phyloP scores from a whole-genome alignment of 2,329 filamentous ascomycete genomes.

The Xylariaceae sp. region DNA sequence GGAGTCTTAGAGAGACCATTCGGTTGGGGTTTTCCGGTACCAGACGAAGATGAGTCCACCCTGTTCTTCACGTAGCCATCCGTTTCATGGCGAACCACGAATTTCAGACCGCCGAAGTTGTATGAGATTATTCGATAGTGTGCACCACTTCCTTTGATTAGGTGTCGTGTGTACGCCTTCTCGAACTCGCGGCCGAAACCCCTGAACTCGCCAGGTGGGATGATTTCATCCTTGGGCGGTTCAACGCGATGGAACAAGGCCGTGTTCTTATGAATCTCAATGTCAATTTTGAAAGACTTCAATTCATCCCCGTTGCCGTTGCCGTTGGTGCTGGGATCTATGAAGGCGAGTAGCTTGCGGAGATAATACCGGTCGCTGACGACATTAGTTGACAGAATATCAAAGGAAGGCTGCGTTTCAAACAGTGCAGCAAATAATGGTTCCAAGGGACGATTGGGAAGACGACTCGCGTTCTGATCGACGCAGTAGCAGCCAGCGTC shows the following conservation, averaged over 20 bases:
- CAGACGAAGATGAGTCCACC: not conserved
- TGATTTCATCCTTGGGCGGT: not conserved
- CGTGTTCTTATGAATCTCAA: not conserved
- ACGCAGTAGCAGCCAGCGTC: not conserved
- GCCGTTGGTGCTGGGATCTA: not conserved
- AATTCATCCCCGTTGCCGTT: not conserved
- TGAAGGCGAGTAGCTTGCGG: not conserved
- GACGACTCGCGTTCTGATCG: not conserved
- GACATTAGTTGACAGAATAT: not conserved
- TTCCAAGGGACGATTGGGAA: not conserved
- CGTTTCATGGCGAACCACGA: not conserved
- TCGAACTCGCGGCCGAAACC: not conserved
- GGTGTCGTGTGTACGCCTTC: not conserved
- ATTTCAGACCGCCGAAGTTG: not conserved
- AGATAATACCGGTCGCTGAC: not conserved
- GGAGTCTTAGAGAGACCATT: not conserved
- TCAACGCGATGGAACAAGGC: not conserved
- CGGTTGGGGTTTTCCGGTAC: not conserved
- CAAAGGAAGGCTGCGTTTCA: not conserved
- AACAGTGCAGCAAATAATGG: not conserved
- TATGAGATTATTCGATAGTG: not conserved
- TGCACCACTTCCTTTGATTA: not conserved
- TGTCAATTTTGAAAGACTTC: not conserved
- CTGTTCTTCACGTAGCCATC: slow-evolving; percentile 1
- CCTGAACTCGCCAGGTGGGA: not conserved